Conservation (phyloP, 73 alveolate species). For the Tetrahymena malaccensis region DNA sequence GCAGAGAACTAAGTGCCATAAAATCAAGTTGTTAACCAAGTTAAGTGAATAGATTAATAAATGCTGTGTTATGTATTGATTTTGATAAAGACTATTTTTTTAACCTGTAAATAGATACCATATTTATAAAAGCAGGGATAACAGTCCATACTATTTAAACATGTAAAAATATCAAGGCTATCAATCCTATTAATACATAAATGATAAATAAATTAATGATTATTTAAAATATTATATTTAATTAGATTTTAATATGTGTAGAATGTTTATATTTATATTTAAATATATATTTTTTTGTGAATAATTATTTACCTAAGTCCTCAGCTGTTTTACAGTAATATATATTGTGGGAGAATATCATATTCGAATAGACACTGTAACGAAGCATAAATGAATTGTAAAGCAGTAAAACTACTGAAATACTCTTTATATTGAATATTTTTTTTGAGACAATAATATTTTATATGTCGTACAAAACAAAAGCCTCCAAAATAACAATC, state of each 20-base stretch:
- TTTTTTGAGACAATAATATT: background rate
- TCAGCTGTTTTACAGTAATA: background rate
- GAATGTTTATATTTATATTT: too few species aligned
- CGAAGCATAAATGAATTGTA: background rate
- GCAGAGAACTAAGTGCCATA: background rate
- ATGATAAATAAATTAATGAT: too few species aligned
- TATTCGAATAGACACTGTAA: background rate
- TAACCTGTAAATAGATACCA: background rate
- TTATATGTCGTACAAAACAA: background rate
- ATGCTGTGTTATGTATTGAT: background rate
- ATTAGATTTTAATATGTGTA: too few species aligned
- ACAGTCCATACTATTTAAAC: background rate
- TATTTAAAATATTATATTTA: too few species aligned
- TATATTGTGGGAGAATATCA: background rate
- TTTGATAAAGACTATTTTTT: background rate
- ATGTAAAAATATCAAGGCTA: background rate
- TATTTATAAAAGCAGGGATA: background rate
- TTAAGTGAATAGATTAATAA: background rate
- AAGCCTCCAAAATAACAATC: background rate
- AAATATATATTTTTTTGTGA: too few species aligned
- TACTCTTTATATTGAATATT: background rate
- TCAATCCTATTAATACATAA: background rate
- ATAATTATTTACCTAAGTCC: background rate
- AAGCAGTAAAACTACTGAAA: background rate
- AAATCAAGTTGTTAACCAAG: background rate